Percentiles rank a stretch among this genome's conserved stretches.
Conservation (phyloP, 495 filamentous ascomycete species). For the Acidomyces sp. region DNA sequence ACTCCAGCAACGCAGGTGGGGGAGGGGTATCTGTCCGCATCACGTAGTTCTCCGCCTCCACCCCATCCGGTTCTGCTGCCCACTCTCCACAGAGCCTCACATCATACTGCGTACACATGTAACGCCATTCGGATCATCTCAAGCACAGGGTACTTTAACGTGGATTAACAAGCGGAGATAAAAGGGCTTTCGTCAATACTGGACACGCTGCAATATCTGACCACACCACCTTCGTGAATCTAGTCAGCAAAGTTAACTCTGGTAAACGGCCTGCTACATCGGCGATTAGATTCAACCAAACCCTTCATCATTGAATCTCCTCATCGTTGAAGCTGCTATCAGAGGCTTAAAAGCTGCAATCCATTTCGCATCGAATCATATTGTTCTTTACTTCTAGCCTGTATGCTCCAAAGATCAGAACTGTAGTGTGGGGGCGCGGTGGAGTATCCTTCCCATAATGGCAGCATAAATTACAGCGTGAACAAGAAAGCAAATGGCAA, state of each 20-base stretch:
- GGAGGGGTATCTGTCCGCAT: too few relatives aligned
- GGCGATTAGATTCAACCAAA: conserved; percentile 41
- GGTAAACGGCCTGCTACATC: conserved; percentile 44
- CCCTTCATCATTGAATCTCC: conserved; percentile 36
- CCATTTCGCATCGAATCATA: conserved; percentile 18
- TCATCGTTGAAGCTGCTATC: conserved; percentile 16
- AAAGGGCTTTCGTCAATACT: neutral
- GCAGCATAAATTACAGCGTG: conserved; percentile 29
- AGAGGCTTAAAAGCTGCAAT: conserved; percentile 21
- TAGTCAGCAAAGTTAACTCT: conserved; percentile 43
- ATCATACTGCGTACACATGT: too few relatives aligned
- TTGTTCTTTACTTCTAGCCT: conserved; percentile 16
- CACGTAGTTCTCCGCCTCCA: too few relatives aligned
- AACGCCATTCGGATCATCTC: too few relatives aligned
- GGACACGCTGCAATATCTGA: conserved; percentile 3
- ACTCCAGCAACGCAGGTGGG: too few relatives aligned
- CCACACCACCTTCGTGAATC: too few relatives aligned
- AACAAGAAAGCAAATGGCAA: conserved; percentile 23
- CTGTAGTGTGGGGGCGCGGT: conserved; percentile 15
- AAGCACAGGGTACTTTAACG: too few relatives aligned
- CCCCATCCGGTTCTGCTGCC: too few relatives aligned
- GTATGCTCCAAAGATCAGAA: conserved; percentile 12
- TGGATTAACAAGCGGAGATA: neutral
- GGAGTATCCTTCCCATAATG: conserved; percentile 19
- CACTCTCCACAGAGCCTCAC: too few relatives aligned